A percentile compares a stretch with the other conserved stretches of the same genome.
phyloP scores from a whole-genome alignment of 306 rosid species.

The Glycyrrhiza uralensis region DNA sequence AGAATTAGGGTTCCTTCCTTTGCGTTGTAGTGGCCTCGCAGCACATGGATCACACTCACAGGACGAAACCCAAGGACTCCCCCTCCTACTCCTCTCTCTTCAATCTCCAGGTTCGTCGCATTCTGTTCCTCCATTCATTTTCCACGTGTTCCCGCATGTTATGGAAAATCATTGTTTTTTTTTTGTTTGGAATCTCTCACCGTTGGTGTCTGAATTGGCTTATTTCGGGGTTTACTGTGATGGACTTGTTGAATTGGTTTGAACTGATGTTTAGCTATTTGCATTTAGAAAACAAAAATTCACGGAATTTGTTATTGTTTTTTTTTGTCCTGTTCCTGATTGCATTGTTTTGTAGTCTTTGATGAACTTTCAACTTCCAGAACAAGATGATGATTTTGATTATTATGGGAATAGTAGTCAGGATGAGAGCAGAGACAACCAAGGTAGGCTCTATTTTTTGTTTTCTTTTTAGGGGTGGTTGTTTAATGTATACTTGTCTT shows the following conservation, averaged over 20 bases:
- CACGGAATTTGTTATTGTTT: constrained; percentile 5
- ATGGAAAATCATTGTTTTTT: neutral
- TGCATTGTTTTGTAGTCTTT: constrained; percentile 69
- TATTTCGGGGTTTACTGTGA: neutral
- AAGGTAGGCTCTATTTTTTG: constrained; percentile 50
- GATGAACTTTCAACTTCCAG: constrained; percentile 93
- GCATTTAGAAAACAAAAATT: neutral
- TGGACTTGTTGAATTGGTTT: constrained; percentile 14
- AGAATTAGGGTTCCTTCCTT: constrained; percentile 19
- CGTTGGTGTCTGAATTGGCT: neutral
- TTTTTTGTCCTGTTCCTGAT: constrained; percentile 19
- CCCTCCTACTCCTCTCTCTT: constrained; percentile 65
- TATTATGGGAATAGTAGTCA: constrained; percentile 95
- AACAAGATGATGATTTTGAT: constrained; percentile 83
- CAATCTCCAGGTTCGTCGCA: constrained; percentile 66
- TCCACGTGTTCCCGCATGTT: neutral
- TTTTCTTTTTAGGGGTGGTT: neutral
- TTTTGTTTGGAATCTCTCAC: neutral
- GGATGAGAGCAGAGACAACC: constrained; percentile 97
- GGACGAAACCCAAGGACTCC: constrained; percentile 57
- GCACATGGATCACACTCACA: constrained; percentile 71
- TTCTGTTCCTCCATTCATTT: neutral
- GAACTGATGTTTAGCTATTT: neutral
- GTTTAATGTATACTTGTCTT: neutral
- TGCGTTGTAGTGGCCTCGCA: constrained; percentile 7